Evolutionary conservation across 805 yeast species (phyloP), one percentile per base, ranked within the genome.

Genomic region (Yarrowia porcina): DNA sequence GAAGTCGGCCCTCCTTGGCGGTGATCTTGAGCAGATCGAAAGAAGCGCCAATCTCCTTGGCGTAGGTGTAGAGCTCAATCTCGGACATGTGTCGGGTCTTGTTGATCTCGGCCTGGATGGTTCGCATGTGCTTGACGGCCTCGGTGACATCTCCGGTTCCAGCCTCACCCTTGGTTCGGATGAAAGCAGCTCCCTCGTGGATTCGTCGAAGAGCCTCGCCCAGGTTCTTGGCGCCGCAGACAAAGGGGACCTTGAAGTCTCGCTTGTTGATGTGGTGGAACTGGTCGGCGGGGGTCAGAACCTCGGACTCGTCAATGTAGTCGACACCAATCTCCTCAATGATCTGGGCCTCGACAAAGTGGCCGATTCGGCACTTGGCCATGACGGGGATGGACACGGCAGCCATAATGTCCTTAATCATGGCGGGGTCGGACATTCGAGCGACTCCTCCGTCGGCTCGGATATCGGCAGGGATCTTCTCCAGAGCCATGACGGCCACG

Each of bases 311-410:
- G 72, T 88, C 96, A 64, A 88, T 86, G 77, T 86, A 88, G 74
- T 89, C 96, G 49, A 87, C 83, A 54, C 83, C 88, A 64, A 89
- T 76, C 18, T 84, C 84, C 74, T 89, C 85, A 68, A 88, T 79
- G 61, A 88, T 79, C 76, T 87, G 90, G 17, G 94, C 93, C 76
- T 89, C 96, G 41, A 87, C 92, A 68, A 81, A 77, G 74, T 88
- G 96, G 28, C 96, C 96, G 69, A 89, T 88, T 72, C 96, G 81
- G 70, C 87, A 86, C 74, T 88, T 88, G 64, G 96, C 96, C 94
- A 89, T 89, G 60, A 88, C 93, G 20, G 77, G 79, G 63, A 76
- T 76, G 30, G 77, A 72, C 18, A 76, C 79, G 23, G 87, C 81
- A 2, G 78, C 83, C 89, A 86, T 86, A 73, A 88, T 89, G 18